Conservation (phyloP, 2,329 filamentous ascomycete species). For the Thielaviopsis populi region DNA sequence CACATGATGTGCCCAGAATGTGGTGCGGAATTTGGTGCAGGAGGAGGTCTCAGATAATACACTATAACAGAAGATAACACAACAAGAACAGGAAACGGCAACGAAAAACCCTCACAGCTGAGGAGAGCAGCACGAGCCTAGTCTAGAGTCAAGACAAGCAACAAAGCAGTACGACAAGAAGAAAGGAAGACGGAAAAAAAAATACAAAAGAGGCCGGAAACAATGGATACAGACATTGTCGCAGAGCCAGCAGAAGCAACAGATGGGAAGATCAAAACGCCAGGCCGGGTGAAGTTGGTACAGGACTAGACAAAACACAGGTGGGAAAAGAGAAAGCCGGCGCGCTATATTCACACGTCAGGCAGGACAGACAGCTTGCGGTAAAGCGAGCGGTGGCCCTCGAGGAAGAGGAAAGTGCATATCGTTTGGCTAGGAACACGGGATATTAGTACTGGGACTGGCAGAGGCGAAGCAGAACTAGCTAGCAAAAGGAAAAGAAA, state of each 20-base stretch:
- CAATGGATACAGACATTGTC: neutral
- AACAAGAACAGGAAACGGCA: neutral
- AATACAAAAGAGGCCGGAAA: neutral
- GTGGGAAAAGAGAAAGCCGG: slow-evolving; percentile 17
- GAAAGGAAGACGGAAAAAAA: neutral
- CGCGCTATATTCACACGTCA: slow-evolving; percentile 20
- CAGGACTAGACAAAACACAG: slow-evolving; percentile 20
- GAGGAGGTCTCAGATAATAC: neutral
- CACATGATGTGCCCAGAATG: neutral
- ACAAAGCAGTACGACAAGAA: neutral
- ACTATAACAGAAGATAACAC: neutral
- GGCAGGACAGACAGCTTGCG: slow-evolving; percentile 36
- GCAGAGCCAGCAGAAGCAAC: neutral
- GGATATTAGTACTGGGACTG: neutral
- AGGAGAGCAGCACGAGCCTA: slow-evolving; percentile 3
- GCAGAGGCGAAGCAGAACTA: neutral
- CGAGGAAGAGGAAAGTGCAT: slow-evolving; percentile 71
- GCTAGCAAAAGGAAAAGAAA: slow-evolving; percentile 20
- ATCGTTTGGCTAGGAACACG: slow-evolving; percentile 53
- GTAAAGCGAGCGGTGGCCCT: slow-evolving; percentile 72
- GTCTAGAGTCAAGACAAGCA: neutral
- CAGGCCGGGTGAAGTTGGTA: slow-evolving; percentile 11
- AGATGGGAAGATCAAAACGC: neutral
- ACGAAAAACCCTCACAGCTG: neutral
- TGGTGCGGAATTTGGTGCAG: too few species aligned